Percentiles rank a stretch among this genome's conserved stretches.
Evolutionary conservation across 2,329 filamentous ascomycete species (phyloP).

Genomic region (Colletotrichum sp.): DNA sequence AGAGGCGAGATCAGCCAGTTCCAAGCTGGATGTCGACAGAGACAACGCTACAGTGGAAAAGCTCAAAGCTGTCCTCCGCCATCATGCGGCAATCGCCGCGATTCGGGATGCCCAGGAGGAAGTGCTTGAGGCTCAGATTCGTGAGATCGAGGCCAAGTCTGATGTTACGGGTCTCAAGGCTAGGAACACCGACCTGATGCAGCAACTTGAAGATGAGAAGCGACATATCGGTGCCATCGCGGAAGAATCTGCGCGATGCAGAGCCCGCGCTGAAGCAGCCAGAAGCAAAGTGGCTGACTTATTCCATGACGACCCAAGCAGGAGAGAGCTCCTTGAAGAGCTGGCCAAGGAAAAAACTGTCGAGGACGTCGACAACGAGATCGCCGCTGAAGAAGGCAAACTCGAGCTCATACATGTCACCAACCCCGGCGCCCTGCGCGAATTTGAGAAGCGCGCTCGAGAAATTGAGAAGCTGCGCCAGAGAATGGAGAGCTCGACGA

Average conservation of each 20-base stretch:
- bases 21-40: slow-evolving; percentile 56
- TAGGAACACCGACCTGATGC: slow-evolving; percentile 66
- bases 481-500: slow-evolving; percentile 59
- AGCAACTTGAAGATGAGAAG: slow-evolving; percentile 53
- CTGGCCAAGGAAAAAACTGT: slow-evolving; percentile 55
- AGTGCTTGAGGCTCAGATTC: slow-evolving; percentile 72
- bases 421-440: slow-evolving; percentile 75
- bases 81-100: slow-evolving; percentile 64
- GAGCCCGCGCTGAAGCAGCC: slow-evolving; percentile 38
- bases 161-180: slow-evolving; percentile 74
- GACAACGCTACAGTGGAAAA: slow-evolving; percentile 63
- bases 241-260: slow-evolving; percentile 40
- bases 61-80: slow-evolving; percentile 55
- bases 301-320: slow-evolving; percentile 41
- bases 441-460: slow-evolving; percentile 75
- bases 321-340: slow-evolving; percentile 44
- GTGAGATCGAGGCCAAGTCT: slow-evolving; percentile 80
- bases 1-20: slow-evolving; percentile 48
- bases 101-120: slow-evolving; percentile 68
- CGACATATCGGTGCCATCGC: slow-evolving; percentile 42
- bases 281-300: slow-evolving; percentile 43
- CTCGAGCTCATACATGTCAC: slow-evolving; percentile 82
- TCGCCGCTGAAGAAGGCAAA: slow-evolving; percentile 74
- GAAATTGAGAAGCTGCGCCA: slow-evolving; percentile 71
- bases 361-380: slow-evolving; percentile 74